Base-by-base conservation (phyloP, 2,329 filamentous ascomycete genomes). In the Aureobasidium melanogenum region DNA sequence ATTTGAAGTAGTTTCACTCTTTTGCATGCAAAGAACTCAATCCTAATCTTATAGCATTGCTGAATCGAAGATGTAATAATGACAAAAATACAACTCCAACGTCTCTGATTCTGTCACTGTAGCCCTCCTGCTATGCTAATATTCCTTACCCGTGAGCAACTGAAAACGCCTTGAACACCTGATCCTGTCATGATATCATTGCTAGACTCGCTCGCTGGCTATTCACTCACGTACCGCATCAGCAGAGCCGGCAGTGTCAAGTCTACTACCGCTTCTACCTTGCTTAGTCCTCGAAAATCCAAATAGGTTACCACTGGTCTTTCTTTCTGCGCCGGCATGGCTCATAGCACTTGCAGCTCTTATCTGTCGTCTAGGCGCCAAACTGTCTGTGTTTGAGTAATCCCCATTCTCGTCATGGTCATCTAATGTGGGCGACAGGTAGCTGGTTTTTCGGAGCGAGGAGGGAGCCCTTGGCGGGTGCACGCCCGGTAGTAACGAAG, bases 401-500 rank as follows among this genome's bases (percentile, higher is more conserved):
- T 39, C 46, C 10, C 43, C 46, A 10, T 60, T 28, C 46, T 60
- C 36, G n/a, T 60, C 56, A 17, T 50, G 44, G 12, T 60, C 34
- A 7, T 30, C 46, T 19, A 60, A 24, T 7, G 56, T 43, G 9
- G 56, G 56, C 10, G 44, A 22, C 3, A 51, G 19, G 26, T 51
- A 60, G 8, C 56, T 60, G 26, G 46, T 60, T 24, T 60, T 60
- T n/a, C 56, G 56, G 12, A 60, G 56, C 8, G 56, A 41, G 1
- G 56, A 60, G 3, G 34, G 56, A 10, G 56, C 56, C 32, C 56
- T 15, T 34, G 34, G 56, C 10, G 34, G 56, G n/a, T 36, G 26
- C 32, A 34, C 24, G 12, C 55, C 55, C 10, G 41, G 32, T 15
- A 43, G 41, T 22, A 57, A 26, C 4, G 56, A 60, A 8, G 44